These are phyloP conservation scores for Seminavis robusta DNA, from an alignment of 108 stramenopile species.

Conservation along the genomic window DNA sequence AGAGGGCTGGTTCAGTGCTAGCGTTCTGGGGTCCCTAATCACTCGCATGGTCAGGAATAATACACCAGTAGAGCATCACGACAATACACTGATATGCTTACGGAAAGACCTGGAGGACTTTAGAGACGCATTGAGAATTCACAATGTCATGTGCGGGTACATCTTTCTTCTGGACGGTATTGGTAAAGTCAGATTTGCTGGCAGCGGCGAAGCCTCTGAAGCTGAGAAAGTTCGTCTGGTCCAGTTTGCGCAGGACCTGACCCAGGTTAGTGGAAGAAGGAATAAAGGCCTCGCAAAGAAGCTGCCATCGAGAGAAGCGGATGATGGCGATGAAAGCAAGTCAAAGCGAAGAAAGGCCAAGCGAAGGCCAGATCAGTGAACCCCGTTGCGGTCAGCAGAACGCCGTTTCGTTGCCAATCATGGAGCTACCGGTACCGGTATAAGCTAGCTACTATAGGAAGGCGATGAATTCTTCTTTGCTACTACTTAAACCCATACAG, in stretches of 20 bases:
- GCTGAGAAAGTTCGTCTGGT: constrained; percentile 57
- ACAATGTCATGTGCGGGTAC: constrained; percentile 80
- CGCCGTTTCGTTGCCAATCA: too few relatives aligned
- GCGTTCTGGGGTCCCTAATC: constrained; percentile 25
- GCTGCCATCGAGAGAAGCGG: too few relatives aligned
- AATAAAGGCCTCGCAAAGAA: too few relatives aligned
- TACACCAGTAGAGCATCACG: constrained; percentile 53
- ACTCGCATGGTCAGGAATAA: constrained; percentile 47
- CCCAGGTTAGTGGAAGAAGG: too few relatives aligned
- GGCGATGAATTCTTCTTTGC: too few relatives aligned
- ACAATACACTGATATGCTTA: constrained; percentile 65
- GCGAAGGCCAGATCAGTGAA: too few relatives aligned
- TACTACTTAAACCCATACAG: constrained; percentile 26
- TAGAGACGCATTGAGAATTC: constrained; percentile 72
- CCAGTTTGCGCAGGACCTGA: constrained; percentile 48
- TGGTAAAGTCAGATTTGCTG: constrained; percentile 79
- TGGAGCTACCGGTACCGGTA: too few relatives aligned
- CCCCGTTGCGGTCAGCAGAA: too few relatives aligned
- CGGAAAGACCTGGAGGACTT: constrained; percentile 59
- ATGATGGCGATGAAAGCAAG: too few relatives aligned
- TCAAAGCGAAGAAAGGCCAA: too few relatives aligned
- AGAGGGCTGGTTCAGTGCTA: constrained; percentile 13
- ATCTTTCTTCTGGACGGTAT: constrained; percentile 75
- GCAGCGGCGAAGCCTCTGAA: constrained; percentile 58
- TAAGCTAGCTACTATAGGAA: too few relatives aligned